Base-by-base conservation (phyloP, 495 filamentous ascomycete genomes). In the Eremomyces bilateralis region DNA sequence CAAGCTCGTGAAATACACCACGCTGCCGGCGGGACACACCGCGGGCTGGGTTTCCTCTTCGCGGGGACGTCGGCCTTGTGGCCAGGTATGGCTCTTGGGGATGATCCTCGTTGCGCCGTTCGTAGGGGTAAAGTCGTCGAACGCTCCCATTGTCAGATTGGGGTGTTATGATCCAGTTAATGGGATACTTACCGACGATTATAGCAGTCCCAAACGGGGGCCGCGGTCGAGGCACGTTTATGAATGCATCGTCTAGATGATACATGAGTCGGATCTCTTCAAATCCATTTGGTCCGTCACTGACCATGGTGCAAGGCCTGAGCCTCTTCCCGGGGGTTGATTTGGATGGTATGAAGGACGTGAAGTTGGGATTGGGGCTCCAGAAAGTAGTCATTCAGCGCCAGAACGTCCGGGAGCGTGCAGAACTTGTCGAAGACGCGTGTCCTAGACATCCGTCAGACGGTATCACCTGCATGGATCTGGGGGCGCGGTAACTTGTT, bases 341-440 rank as follows among this genome's bases (percentile, higher is more conserved):
- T 52, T 18, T 33, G 32, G 30, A 54, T 50, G 2, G 42, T 47
- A 41, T 53, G 47, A 35, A 45, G 41, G 34, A 39, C 45, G 15
- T 38, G 45, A 20, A 54, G 16, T 21, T 46, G 24, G 29, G 43
- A 51, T 30, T 44, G 41, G 11, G 33, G 33, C 31, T 49, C 42
- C 33, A 52, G 34, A 24, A 52, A 53, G 28, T 45, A 53, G 33
- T 54, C 47, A 33, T 53, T 49, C 20, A 54, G 33, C 33, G 49
- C 49, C 21, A 47, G 24, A 2, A 53, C 46, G 13, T 33, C 39
- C 4, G 47, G 45, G 20, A 49, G 37, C 1, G 49, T 41, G 8
- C 42, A 37, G 31, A 51, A 53, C 29, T 44, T 44, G 30, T 51
- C 48, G 30, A 52, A 53, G 2, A 41, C 44, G 12, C 50, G 38